phyloP scores from a whole-genome alignment of 352 stramenopile species.

The Globisporangium recalcitrans region DNA sequence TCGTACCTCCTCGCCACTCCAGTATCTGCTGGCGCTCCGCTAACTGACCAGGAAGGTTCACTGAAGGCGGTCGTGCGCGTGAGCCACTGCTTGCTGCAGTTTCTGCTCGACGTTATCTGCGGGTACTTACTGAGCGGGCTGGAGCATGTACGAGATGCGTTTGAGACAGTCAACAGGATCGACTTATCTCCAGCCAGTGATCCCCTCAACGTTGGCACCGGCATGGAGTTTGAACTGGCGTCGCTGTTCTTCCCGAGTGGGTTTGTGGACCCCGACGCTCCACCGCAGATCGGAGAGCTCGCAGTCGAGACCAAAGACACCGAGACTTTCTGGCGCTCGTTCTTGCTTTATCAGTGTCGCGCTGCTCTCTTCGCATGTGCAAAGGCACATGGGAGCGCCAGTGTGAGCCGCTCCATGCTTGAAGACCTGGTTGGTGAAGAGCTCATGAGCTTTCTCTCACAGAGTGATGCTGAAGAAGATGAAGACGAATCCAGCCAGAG shows the following conservation, averaged over 20 bases:
- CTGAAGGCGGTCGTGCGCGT: conserved; percentile 14
- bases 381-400: not conserved
- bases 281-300: conserved; percentile 44
- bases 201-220: not conserved
- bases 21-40: not conserved
- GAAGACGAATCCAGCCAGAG: conserved; percentile 1
- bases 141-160: conserved; percentile 31
- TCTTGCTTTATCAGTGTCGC: conserved; percentile 42
- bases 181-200: not conserved
- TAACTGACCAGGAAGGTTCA: not conserved
- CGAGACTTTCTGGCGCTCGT: conserved; percentile 29
- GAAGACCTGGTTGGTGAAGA: conserved; percentile 17
- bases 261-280: conserved; percentile 22
- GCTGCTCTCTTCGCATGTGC: not conserved
- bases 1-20: conserved; percentile 4
- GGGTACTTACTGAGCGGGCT: conserved; percentile 51
- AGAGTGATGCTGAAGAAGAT: not conserved
- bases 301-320: conserved; percentile 42
- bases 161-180: conserved; percentile 6
- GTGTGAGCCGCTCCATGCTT: not conserved
- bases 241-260: conserved; percentile 33
- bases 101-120: conserved; percentile 45
- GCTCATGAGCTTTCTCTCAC: not conserved
- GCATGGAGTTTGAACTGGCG: conserved; percentile 18
- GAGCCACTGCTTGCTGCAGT: conserved; percentile 35